Percentiles rank a stretch among this genome's conserved stretches.
Evolutionary conservation across 148 eudicot genomes (phyloP).

Genomic region (Rhododendron simsii): DNA sequence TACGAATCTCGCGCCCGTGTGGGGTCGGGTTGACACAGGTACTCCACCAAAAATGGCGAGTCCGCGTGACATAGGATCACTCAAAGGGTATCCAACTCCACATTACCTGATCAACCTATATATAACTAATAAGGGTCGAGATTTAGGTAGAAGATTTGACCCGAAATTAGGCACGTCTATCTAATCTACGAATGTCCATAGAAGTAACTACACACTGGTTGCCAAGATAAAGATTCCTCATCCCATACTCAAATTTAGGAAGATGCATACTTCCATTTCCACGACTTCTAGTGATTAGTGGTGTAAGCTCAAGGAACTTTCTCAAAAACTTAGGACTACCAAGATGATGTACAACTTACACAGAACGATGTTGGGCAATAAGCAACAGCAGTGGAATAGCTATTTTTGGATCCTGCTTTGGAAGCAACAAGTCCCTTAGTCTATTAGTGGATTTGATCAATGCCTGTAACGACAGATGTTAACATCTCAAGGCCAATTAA

Average conservation of each 20-base stretch:
- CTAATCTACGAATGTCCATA: background rate
- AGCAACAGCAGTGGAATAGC: conserved; percentile 90
- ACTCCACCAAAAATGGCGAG: too few species aligned
- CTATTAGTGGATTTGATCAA: conserved; percentile 88
- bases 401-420: conserved; percentile 86
- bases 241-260: background rate
- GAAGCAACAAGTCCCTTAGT: conserved; percentile 79
- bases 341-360: conserved; percentile 43
- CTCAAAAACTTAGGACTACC: background rate
- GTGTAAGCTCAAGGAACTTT: background rate
- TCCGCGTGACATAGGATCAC: too few species aligned
- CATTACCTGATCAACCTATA: background rate
- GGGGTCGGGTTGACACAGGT: too few species aligned
- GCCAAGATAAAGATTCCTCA: background rate
- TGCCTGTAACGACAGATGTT: conserved; percentile 45
- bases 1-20: too few species aligned
- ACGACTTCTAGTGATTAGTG: background rate
- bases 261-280: background rate
- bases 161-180: background rate
- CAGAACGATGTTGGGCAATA: conserved; percentile 93
- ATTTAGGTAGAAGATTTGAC: background rate
- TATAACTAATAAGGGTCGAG: background rate
- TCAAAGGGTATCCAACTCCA: background rate
- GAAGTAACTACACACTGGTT: background rate
- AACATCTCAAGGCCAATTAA: background rate